These are phyloP conservation scores for Saccharomyces hybrid DNA, from an alignment of 1,139 yeast species.

Conservation along the genomic window DNA sequence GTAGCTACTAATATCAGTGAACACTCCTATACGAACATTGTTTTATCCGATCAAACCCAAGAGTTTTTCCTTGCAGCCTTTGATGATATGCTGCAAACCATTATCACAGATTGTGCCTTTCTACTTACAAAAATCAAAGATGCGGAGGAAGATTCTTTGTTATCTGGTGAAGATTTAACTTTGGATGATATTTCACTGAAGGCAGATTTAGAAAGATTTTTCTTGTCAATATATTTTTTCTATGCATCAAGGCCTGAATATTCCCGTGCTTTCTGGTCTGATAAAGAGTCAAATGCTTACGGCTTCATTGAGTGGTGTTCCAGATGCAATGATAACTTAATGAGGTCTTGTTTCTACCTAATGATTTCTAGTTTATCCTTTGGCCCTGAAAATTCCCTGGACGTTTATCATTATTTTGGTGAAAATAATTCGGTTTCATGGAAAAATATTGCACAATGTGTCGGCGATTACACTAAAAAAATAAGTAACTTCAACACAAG, in stretches of 20 bases:
- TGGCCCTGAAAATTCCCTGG: constrained; percentile 47
- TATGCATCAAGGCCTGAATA: constrained; percentile 56
- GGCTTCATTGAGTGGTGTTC: constrained; percentile 90
- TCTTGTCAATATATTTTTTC: constrained; percentile 65
- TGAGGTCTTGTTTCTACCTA: constrained; percentile 74
- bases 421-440: constrained; percentile 45
- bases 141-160: constrained; percentile 73
- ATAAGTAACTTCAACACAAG: constrained; percentile 33
- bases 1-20: not conserved
- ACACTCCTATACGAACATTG: constrained; percentile 6
- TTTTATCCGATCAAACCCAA: constrained; percentile 23
- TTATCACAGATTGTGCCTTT: constrained; percentile 69
- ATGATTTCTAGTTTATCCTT: constrained; percentile 68
- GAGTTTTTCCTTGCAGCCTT: constrained; percentile 32
- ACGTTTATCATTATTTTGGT: constrained; percentile 38
- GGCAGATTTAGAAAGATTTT: constrained; percentile 83
- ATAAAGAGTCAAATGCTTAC: constrained; percentile 51
- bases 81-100: constrained; percentile 49
- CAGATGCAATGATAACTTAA: constrained; percentile 71
- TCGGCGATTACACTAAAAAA: constrained; percentile 49
- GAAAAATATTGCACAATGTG: constrained; percentile 49
- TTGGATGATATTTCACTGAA: constrained; percentile 54
- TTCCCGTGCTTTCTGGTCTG: constrained; percentile 63
- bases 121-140: constrained; percentile 73
- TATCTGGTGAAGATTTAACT: constrained; percentile 43